Percentiles rank a stretch among this genome's conserved stretches.
Conservation (phyloP, 2,329 filamentous ascomycete genomes). For the Cladosporium colombiae region DNA sequence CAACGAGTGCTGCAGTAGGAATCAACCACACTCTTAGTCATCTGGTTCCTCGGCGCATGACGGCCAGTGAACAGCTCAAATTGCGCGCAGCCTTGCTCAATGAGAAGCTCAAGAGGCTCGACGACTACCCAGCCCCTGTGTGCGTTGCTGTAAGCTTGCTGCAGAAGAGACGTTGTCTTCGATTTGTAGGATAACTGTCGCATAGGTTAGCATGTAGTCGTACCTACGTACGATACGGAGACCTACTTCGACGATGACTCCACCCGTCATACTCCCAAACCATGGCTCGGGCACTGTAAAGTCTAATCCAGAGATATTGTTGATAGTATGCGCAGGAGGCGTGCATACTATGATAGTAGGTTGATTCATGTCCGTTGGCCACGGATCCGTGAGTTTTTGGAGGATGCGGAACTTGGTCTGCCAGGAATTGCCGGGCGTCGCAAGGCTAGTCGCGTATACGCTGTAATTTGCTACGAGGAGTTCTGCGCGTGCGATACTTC, state of each 20-base stretch:
- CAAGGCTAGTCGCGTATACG: neutral
- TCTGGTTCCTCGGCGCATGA: neutral
- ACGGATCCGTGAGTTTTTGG: neutral
- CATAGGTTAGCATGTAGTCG: neutral
- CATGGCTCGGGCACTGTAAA: slow-evolving; percentile 1
- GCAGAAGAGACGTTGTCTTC: neutral
- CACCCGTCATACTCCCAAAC: slow-evolving; percentile 1
- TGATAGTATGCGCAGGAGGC: neutral
- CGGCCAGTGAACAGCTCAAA: slow-evolving; percentile 9
- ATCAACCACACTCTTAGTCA: neutral
- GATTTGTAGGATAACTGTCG: slow-evolving; percentile 1
- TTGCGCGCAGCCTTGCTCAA: slow-evolving; percentile 10
- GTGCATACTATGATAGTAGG: slow-evolving; percentile 11
- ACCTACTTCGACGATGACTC: slow-evolving; percentile 5
- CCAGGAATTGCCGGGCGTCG: neutral
- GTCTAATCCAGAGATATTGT: neutral
- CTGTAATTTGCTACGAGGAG: neutral
- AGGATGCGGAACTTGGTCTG: neutral
- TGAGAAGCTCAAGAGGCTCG: slow-evolving; percentile 1
- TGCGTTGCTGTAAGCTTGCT: neutral
- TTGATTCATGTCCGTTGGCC: neutral
- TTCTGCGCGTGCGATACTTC: neutral
- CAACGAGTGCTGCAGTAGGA: neutral
- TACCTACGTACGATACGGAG: neutral
- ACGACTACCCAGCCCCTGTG: neutral